Conservation (phyloP, 1,284 basidiomycete genomes). For the Mycosarcoma mackinlayi region DNA sequence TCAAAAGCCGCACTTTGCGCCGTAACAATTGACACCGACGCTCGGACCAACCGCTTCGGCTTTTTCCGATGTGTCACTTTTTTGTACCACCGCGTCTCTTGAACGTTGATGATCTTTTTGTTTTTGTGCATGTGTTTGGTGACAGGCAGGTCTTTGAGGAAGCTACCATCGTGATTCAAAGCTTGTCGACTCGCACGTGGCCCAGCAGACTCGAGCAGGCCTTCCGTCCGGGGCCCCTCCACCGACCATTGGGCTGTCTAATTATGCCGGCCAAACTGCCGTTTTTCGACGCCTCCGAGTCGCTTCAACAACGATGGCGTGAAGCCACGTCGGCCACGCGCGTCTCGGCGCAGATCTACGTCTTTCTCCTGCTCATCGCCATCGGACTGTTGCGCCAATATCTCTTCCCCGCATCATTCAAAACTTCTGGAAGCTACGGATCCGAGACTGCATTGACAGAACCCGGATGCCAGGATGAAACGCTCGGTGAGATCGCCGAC, state of each 20-base stretch:
- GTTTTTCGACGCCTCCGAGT: slow-evolving; percentile 31
- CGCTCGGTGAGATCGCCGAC: slow-evolving; percentile 40
- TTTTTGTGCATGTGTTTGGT: too few relatives aligned
- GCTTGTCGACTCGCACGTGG: too few relatives aligned
- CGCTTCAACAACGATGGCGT: slow-evolving; percentile 27
- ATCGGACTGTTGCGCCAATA: slow-evolving; percentile 31
- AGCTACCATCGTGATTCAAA: too few relatives aligned
- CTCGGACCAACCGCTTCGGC: slow-evolving; percentile 2
- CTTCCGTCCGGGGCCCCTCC: too few relatives aligned
- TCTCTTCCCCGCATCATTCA: slow-evolving; percentile 9
- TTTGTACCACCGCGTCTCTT: background rate
- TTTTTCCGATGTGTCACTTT: too few relatives aligned
- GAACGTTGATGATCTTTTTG: background rate
- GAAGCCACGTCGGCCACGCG: slow-evolving; percentile 25
- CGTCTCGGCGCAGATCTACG: slow-evolving; percentile 37
- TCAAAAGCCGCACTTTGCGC: slow-evolving; percentile 8
- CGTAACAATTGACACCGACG: too few relatives aligned
- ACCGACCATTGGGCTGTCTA: too few relatives aligned
- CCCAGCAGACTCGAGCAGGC: too few relatives aligned
- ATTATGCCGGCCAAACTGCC: slow-evolving; percentile 44
- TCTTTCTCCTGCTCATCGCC: slow-evolving; percentile 31
- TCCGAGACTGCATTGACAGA: background rate
- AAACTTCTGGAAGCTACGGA: background rate
- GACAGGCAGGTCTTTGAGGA: too few relatives aligned
- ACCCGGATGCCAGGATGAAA: slow-evolving; percentile 44